Conservation (phyloP, 768 basidiomycete species). For the Tylopilus sp. region DNA sequence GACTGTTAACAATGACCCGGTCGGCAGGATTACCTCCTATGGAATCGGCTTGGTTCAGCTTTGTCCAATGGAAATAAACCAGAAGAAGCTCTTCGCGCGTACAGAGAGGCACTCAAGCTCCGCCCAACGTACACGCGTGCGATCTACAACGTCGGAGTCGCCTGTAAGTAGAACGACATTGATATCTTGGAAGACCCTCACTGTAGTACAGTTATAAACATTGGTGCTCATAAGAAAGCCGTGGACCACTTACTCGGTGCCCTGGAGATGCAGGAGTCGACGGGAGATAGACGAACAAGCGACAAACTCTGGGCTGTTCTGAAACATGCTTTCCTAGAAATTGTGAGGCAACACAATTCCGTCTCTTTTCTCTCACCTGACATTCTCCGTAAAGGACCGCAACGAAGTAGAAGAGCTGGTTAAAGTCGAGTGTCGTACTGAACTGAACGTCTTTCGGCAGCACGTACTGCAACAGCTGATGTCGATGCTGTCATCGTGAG, state of each 20-base stretch:
- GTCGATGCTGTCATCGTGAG: too few species aligned
- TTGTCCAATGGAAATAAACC: conserved; percentile 93
- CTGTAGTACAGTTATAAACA: conserved; percentile 73
- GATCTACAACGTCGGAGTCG: conserved; percentile 97
- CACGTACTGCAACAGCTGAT: too few species aligned
- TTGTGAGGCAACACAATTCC: conserved; percentile 59
- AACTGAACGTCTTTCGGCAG: conserved; percentile 69
- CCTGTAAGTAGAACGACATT: conserved; percentile 57
- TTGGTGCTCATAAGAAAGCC: conserved; percentile 92
- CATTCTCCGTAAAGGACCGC: conserved; percentile 55
- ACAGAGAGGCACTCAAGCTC: conserved; percentile 84
- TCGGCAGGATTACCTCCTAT: conserved; percentile 80
- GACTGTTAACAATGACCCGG: background rate
- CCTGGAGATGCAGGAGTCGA: conserved; percentile 70
- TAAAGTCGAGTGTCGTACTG: conserved; percentile 54
- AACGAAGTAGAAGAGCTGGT: conserved; percentile 78
- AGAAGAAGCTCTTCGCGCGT: conserved; percentile 88
- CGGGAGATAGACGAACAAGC: conserved; percentile 61
- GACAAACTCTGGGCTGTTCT: conserved; percentile 90
- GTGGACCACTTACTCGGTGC: conserved; percentile 94
- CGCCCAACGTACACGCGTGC: conserved; percentile 96
- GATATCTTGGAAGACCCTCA: conserved; percentile 4
- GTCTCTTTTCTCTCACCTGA: background rate
- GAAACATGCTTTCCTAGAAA: conserved; percentile 69
- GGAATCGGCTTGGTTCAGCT: conserved; percentile 94